A percentile compares a stretch with the other conserved stretches of the same genome.
These are phyloP conservation scores for Aspergillus egyptiacus DNA, from an alignment of 495 filamentous ascomycete species.

Conservation along the genomic window DNA sequence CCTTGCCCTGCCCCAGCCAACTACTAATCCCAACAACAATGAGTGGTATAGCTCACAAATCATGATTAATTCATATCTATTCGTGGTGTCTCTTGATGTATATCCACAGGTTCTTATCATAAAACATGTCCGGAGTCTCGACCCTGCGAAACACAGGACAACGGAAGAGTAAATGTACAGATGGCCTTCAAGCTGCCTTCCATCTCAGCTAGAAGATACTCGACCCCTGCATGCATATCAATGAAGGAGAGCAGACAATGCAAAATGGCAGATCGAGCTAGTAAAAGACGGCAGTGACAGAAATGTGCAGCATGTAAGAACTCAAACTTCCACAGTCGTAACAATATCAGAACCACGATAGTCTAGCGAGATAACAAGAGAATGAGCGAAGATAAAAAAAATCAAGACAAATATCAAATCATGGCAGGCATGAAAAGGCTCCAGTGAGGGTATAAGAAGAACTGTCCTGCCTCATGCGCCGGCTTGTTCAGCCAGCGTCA, in stretches of 20 bases:
- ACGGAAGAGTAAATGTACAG: constrained; percentile 27
- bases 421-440: constrained; percentile 36
- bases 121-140: not conserved
- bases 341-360: constrained; percentile 12
- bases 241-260: constrained; percentile 12
- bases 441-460: constrained; percentile 42
- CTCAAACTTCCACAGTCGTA: constrained; percentile 20
- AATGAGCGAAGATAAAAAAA: constrained; percentile 17
- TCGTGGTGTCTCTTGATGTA: constrained; percentile 3
- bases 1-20: too few relatives aligned
- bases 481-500: constrained; percentile 13
- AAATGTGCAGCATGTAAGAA: constrained; percentile 16
- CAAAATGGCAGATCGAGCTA: constrained; percentile 5
- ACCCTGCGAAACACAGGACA: constrained; percentile 3
- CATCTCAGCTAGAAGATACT: not conserved
- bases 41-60: not conserved
- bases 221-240: constrained; percentile 2
- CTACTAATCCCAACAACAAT: not conserved
- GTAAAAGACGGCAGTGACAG: too few relatives aligned
- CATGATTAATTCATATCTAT: constrained; percentile 7
- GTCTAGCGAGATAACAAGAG: constrained; percentile 7
- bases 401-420: constrained; percentile 22
- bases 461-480: constrained; percentile 22
- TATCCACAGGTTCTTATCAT: constrained; percentile 11
- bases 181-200: not conserved